Conservation (phyloP, 352 stramenopile species). For the Globisporangium emineosum region DNA sequence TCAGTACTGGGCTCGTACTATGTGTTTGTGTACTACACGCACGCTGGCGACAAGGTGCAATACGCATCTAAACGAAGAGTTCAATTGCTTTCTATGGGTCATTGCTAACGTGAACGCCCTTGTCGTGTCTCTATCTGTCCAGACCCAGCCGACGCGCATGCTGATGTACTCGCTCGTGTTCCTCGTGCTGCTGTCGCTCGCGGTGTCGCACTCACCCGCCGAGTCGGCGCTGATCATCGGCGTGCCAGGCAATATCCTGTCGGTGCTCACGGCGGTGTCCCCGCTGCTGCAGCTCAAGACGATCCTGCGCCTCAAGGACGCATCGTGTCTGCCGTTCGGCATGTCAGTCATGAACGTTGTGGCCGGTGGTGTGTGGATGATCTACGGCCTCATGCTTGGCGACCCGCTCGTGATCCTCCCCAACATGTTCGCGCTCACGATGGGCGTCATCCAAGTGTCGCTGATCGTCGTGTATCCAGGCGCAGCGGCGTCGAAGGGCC, state of each 20-base stretch:
- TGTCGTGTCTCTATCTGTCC: not conserved
- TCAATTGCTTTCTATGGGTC: not conserved
- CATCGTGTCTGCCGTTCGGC: constrained; percentile 63
- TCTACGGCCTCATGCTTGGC: constrained; percentile 64
- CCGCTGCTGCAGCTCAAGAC: constrained; percentile 66
- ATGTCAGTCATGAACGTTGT: constrained; percentile 84
- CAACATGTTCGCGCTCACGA: constrained; percentile 64
- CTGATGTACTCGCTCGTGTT: constrained; percentile 43
- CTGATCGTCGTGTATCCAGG: constrained; percentile 56
- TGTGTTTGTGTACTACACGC: constrained; percentile 64
- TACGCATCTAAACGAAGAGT: not conserved
- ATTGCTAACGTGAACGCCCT: not conserved
- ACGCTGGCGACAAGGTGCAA: constrained; percentile 37
- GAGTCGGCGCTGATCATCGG: constrained; percentile 66
- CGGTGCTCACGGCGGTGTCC: constrained; percentile 62
- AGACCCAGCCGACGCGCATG: constrained; percentile 37
- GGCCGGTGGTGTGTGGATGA: constrained; percentile 55
- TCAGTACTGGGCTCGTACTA: constrained; percentile 62
- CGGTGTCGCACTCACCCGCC: constrained; percentile 41
- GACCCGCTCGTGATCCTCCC: constrained; percentile 67
- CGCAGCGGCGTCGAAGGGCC: constrained; percentile 2
- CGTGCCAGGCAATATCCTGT: constrained; percentile 71
- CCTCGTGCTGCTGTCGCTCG: constrained; percentile 47
- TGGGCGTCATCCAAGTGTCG: constrained; percentile 71
- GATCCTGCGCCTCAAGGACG: constrained; percentile 62